Conservation (phyloP, 164 flowering plant genomes). For the Vitis riparia region DNA sequence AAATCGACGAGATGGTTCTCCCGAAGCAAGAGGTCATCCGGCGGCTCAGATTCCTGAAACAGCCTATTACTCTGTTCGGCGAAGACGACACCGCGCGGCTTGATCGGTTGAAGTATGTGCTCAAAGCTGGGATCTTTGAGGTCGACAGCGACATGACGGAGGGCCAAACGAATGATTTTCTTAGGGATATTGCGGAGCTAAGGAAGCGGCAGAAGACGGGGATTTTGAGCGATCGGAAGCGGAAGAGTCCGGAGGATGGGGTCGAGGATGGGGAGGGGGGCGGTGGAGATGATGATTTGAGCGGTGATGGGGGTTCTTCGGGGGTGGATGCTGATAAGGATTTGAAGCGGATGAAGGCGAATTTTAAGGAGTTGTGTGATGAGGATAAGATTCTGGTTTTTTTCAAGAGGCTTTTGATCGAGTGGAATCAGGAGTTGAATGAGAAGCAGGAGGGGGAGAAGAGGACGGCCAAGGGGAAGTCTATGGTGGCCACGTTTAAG, state of each 20-base stretch:
- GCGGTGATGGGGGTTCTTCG: slow-evolving; percentile 70
- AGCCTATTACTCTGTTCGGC: slow-evolving; percentile 89
- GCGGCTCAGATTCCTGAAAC: slow-evolving; percentile 83
- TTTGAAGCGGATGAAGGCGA: slow-evolving; percentile 76
- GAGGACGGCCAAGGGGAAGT: slow-evolving; percentile 94
- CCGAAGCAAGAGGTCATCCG: slow-evolving; percentile 87
- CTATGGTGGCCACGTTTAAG: slow-evolving; percentile 89
- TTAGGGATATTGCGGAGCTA: slow-evolving; percentile 85
- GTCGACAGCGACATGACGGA: slow-evolving; percentile 96
- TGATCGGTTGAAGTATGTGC: slow-evolving; percentile 65
- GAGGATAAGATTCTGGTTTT: slow-evolving; percentile 95
- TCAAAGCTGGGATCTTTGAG: slow-evolving; percentile 83
- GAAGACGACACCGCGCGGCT: slow-evolving; percentile 88
- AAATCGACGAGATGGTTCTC: slow-evolving; percentile 75
- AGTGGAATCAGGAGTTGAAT: slow-evolving; percentile 91
- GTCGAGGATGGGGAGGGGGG: slow-evolving; percentile 53
- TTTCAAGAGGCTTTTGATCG: slow-evolving; percentile 88
- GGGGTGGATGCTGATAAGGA: slow-evolving; percentile 79
- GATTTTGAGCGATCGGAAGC: slow-evolving; percentile 68
- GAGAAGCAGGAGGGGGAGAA: slow-evolving; percentile 71
- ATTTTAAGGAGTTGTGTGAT: slow-evolving; percentile 82
- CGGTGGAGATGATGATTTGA: slow-evolving; percentile 55
- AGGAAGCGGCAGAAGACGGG: slow-evolving; percentile 93
- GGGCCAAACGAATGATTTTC: slow-evolving; percentile 95
- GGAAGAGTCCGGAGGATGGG: slow-evolving; percentile 54